Base-by-base conservation (phyloP, 257 asterid genomes). In the Parsonsia alboflavescens region DNA sequence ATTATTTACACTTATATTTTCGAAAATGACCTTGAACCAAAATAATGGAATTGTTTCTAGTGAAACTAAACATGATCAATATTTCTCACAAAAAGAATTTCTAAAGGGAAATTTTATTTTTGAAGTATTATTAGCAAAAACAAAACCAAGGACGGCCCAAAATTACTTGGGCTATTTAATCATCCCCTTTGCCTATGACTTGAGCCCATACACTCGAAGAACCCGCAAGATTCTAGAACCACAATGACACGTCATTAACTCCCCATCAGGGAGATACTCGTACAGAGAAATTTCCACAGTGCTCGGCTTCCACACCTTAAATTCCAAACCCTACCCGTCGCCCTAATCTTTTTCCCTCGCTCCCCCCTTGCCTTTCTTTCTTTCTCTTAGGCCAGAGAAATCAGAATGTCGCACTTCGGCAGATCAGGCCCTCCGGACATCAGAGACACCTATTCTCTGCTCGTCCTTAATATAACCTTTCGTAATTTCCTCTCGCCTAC, bases 371-470 rank as follows among this genome's bases (percentile, higher is more conserved):
- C n/a, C n/a, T n/a, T n/a, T n/a, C n/a, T n/a, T n/a, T n/a, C 58
- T 48, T 3, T 61, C 76, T 4, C 62, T 0, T 21, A 30, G 64
- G 22, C 6, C 3, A 56, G 46, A 59, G 72, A 33, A 42, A 69
- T 41, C 57, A 68, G 70, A 78, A 87, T 87, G 91, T 87, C 89
- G 77, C 89, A 85, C 83, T 87, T 87, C 26, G 91, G 91, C 0
- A 85, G 89, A 83, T 78, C 88, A 5, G 91, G 91, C 7, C 89
- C 89, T 4, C 86, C 91, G 68, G 91, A 82, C 82, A 85, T 86
- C 79, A 75, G 64, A 21, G 93, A 88, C 63, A 86, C 93, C 36
- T 86, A 59, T 48, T 88, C 93, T 64, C 88, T 88, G 12, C 88
- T 88, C 70, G 89, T 88, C 73, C 89, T 86, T 84, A 88, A 88